phyloP scores from a whole-genome alignment of 345 rosid species.

The Brassica napus region DNA sequence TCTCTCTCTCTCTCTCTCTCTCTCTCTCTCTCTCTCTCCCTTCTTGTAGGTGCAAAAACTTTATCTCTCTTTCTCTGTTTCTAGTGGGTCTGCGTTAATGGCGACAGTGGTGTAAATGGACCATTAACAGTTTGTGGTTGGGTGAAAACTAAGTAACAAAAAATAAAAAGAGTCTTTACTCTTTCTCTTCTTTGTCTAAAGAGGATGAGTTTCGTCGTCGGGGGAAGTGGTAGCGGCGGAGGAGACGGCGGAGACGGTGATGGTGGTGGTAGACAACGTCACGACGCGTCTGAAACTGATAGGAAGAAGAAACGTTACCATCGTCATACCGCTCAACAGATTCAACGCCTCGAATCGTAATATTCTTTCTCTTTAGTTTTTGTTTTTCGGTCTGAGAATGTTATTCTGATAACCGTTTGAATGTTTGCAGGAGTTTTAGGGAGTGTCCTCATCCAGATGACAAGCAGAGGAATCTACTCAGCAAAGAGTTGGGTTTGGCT shows the following conservation, averaged over 20 bases:
- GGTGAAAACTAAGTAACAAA: constrained; percentile 20
- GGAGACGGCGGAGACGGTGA: constrained; percentile 77
- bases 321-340: constrained; percentile 91
- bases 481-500: constrained; percentile 85
- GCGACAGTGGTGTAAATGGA: constrained; percentile 42
- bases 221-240: constrained; percentile 62
- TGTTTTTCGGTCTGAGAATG: background rate
- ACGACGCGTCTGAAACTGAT: constrained; percentile 65
- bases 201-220: constrained; percentile 37
- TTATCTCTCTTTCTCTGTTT: constrained; percentile 1
- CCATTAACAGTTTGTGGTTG: constrained; percentile 41
- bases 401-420: no score
- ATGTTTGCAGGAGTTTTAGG: constrained; percentile 71
- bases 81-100: constrained; percentile 35
- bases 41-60: constrained; percentile 4
- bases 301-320: constrained; percentile 90
- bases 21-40: background rate
- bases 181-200: background rate
- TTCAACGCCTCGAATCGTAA: constrained; percentile 94
- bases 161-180: constrained; percentile 16
- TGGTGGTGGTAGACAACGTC: constrained; percentile 61
- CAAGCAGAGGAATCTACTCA: constrained; percentile 80
- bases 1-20: background rate
- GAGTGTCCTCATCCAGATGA: constrained; percentile 99
- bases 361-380: background rate